These are phyloP conservation scores for Prunus mira DNA, from an alignment of 306 rosid species.

Conservation along the genomic window DNA sequence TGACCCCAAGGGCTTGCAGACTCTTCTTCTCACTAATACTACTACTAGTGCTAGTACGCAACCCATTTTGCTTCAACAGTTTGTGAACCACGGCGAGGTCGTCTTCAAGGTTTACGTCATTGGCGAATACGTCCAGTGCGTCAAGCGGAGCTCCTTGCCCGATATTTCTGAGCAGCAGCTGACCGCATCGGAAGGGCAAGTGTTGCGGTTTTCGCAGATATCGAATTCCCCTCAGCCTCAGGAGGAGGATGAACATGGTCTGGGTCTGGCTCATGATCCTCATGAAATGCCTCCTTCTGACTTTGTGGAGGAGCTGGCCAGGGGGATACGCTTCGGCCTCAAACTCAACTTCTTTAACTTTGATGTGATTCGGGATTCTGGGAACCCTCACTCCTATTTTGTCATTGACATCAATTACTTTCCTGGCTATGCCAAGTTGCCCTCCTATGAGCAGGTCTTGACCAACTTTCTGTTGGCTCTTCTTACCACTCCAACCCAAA, in stretches of 20 bases:
- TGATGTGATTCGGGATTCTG: constrained; percentile 53
- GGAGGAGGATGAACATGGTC: not conserved
- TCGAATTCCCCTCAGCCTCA: constrained; percentile 27
- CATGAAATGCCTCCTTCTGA: constrained; percentile 41
- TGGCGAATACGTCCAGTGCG: constrained; percentile 47
- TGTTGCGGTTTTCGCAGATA: constrained; percentile 40
- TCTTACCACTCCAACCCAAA: not conserved
- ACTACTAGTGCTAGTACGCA: not conserved
- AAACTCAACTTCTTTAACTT: constrained; percentile 62
- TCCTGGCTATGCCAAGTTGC: constrained; percentile 67
- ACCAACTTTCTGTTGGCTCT: constrained; percentile 45
- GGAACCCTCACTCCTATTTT: constrained; percentile 26
- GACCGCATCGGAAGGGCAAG: constrained; percentile 15
- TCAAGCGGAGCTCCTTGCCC: constrained; percentile 51
- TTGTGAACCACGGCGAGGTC: constrained; percentile 70
- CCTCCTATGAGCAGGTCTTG: constrained; percentile 41
- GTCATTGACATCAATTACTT: constrained; percentile 76
- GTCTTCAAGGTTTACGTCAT: constrained; percentile 69
- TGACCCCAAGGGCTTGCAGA: constrained; percentile 29
- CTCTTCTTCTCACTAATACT: not conserved
- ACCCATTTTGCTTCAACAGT: constrained; percentile 51
- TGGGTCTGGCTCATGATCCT: constrained; percentile 15
- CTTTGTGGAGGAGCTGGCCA: constrained; percentile 36
- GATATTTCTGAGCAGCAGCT: constrained; percentile 34
- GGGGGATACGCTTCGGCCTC: constrained; percentile 35